These are phyloP conservation scores for Penicillium fimorum DNA, from an alignment of 495 filamentous ascomycete genomes.

Conservation along the genomic window DNA sequence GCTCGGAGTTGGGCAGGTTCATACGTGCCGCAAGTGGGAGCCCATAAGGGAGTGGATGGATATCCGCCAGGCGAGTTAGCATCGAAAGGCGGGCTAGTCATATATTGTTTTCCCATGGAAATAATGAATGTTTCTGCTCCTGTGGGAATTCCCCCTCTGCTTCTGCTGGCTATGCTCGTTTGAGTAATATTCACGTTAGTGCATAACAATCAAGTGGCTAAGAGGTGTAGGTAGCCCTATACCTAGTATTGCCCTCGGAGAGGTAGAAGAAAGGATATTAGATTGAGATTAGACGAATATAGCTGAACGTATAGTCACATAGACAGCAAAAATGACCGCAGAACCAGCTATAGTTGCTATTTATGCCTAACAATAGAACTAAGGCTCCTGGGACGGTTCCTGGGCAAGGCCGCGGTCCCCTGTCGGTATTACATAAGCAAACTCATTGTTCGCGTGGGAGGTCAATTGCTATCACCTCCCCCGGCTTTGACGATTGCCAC, in stretches of 20 bases:
- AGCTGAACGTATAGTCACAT: not conserved
- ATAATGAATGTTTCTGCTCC: no score
- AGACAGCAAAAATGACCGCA: not conserved
- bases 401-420: not conserved
- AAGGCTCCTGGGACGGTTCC: not conserved
- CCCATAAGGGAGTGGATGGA: no score
- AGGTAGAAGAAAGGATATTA: not conserved
- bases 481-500: slow-evolving; percentile 10
- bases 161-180: no score
- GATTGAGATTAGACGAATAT: not conserved
- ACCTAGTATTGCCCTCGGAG: not conserved
- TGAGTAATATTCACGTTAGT: no score
- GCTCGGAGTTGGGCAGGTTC: no score
- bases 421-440: not conserved
- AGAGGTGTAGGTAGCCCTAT: not conserved
- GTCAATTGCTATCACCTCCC: slow-evolving; percentile 3
- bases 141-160: no score
- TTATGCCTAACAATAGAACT: not conserved
- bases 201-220: no score
- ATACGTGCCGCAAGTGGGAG: no score
- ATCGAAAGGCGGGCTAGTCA: no score
- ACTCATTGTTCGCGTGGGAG: slow-evolving; percentile 2
- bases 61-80: no score
- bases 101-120: no score
- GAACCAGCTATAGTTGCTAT: not conserved